Conservation (phyloP, 306 rosid species). For the Vachellia collinsii region DNA sequence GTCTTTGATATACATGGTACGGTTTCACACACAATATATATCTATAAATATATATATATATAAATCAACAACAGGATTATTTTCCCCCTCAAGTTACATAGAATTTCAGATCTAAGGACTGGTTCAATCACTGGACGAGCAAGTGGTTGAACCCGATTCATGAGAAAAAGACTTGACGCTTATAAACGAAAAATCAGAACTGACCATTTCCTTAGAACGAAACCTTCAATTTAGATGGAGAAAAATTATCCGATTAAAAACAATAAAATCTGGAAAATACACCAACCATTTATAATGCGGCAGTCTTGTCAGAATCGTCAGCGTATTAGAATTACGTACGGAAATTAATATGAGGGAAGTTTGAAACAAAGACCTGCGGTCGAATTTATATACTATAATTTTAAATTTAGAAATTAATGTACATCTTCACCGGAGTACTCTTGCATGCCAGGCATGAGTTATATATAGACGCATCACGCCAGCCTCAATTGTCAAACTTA, state of each 20-base stretch:
- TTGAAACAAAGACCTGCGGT: not conserved
- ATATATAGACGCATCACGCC: not conserved
- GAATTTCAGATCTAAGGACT: not conserved
- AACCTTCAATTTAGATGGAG: not conserved
- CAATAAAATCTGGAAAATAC: not conserved
- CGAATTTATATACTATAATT: not conserved
- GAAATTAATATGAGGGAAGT: not conserved
- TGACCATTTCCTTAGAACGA: not conserved
- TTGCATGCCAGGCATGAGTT: not conserved
- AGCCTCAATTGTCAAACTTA: not conserved
- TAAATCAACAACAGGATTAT: not conserved
- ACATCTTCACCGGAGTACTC: not conserved
- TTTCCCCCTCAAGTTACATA: not conserved
- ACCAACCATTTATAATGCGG: not conserved
- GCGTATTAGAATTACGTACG: no score
- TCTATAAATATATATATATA: not conserved
- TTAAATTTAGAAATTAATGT: not conserved
- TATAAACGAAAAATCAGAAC: not conserved
- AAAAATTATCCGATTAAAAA: not conserved
- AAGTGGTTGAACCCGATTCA: not conserved
- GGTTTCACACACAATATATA: not conserved
- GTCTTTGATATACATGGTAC: not conserved
- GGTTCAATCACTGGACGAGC: not conserved
- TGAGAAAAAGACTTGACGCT: not conserved
- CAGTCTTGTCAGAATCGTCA: no score